phyloP scores from a whole-genome alignment of 23 red algal genomes.

The Gracilariopsis chorda region DNA sequence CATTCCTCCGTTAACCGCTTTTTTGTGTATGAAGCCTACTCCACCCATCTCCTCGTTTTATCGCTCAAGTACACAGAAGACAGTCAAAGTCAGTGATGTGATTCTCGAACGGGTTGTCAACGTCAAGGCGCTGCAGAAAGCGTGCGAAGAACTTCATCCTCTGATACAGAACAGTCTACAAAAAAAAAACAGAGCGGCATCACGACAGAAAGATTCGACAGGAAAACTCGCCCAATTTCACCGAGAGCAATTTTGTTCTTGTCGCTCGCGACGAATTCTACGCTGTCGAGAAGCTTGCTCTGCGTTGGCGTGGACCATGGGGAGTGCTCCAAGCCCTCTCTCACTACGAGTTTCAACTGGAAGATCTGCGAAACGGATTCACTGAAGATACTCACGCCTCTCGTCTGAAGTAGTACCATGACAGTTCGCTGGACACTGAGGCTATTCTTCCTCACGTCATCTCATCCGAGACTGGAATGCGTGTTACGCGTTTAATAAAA shows the following conservation, averaged over 20 bases:
- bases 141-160: not conserved
- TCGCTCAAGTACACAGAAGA: not conserved
- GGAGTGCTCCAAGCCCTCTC: not conserved
- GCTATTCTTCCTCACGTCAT: not conserved
- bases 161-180: not conserved
- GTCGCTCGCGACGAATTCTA: conserved; percentile 3
- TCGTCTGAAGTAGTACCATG: not conserved
- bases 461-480: conserved; percentile 6
- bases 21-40: not conserved
- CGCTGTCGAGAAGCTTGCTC: conserved; percentile 2
- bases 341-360: conserved; percentile 1
- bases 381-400: not conserved
- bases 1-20: not conserved
- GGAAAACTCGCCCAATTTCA: conserved; percentile 13
- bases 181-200: not conserved
- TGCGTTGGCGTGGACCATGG: conserved; percentile 11
- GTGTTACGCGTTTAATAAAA: not conserved
- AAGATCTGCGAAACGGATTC: not conserved
- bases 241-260: conserved; percentile 1
- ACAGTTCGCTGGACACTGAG: not conserved
- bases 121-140: not conserved
- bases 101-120: not conserved
- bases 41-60: not conserved
- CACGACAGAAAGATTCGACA: not conserved
- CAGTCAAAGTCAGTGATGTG: not conserved